These are phyloP conservation scores for Teratosphaeriaceae sp. DNA, from an alignment of 2,329 filamentous ascomycete species.

Conservation along the genomic window DNA sequence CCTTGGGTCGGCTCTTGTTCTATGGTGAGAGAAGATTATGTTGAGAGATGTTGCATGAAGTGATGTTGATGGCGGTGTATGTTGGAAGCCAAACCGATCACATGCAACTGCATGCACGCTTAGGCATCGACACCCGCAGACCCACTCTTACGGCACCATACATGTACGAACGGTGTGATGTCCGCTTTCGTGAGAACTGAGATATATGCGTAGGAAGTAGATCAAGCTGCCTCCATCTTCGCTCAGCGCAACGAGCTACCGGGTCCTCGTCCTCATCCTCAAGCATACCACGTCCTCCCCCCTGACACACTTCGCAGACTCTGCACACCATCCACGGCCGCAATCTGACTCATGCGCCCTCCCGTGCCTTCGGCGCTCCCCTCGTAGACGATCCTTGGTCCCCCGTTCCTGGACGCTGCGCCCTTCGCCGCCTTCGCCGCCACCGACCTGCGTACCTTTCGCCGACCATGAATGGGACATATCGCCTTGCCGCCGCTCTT, in stretches of 20 bases:
- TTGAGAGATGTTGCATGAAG: background rate
- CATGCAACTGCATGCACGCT: background rate
- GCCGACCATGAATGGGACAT: constrained; percentile 33
- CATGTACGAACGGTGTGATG: background rate
- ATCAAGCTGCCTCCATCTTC: too few relatives aligned
- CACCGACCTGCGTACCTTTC: background rate
- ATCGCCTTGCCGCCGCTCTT: constrained; percentile 30
- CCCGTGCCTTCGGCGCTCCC: background rate
- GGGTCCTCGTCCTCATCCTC: background rate
- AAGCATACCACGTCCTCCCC: background rate
- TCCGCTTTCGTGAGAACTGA: too few relatives aligned
- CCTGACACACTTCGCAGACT: background rate
- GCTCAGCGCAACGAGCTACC: too few relatives aligned
- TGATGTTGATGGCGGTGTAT: background rate
- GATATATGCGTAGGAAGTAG: too few relatives aligned
- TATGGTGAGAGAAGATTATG: too few relatives aligned
- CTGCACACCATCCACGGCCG: background rate
- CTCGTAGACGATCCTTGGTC: constrained; percentile 9
- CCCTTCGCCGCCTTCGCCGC: background rate
- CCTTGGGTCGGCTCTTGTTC: too few relatives aligned
- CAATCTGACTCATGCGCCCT: background rate
- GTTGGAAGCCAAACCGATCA: background rate
- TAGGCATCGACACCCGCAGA: too few relatives aligned
- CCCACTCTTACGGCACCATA: background rate
- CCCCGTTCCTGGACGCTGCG: background rate